Conservation (phyloP, 1,284 basidiomycete species). For the Microbotryum violaceum region DNA sequence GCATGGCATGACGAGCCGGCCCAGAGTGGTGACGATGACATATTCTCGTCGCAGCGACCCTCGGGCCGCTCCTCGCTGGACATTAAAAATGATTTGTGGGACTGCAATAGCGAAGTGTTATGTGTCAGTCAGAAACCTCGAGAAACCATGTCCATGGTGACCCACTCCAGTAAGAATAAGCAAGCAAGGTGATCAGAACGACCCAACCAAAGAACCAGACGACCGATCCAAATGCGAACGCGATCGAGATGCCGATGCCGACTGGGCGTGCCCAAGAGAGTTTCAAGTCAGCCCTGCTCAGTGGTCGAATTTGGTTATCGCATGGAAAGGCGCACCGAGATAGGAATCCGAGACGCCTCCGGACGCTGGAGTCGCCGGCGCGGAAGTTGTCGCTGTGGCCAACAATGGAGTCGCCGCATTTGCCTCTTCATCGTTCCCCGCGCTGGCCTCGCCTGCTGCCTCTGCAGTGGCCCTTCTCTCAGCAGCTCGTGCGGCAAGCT, state of each 20-base stretch:
- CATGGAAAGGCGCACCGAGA: not conserved
- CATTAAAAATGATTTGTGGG: conserved; percentile 39
- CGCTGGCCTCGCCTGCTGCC: not conserved
- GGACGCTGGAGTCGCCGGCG: not conserved
- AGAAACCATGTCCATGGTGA: not conserved
- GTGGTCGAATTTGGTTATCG: not conserved
- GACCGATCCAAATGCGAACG: conserved; percentile 7
- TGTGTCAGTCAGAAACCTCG: not conserved
- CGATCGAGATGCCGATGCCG: conserved; percentile 4
- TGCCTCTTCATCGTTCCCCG: not conserved
- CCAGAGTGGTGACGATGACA: conserved; percentile 37
- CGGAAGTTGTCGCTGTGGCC: no score
- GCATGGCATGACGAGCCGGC: conserved; percentile 37
- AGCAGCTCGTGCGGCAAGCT: conserved; percentile 2
- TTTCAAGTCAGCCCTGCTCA: no score
- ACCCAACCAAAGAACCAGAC: conserved; percentile 32
- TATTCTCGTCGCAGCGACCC: conserved; percentile 33
- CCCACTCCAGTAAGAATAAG: conserved; percentile 37
- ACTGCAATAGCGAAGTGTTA: conserved; percentile 13
- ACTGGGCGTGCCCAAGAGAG: not conserved
- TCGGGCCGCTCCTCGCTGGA: conserved; percentile 32
- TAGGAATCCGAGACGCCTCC: not conserved
- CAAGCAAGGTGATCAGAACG: conserved; percentile 20
- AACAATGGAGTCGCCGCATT: no score
- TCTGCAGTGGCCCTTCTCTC: not conserved